Percentiles rank a stretch among this genome's conserved stretches.
Conservation (phyloP, 768 basidiomycete genomes). For the Russula emetica region DNA sequence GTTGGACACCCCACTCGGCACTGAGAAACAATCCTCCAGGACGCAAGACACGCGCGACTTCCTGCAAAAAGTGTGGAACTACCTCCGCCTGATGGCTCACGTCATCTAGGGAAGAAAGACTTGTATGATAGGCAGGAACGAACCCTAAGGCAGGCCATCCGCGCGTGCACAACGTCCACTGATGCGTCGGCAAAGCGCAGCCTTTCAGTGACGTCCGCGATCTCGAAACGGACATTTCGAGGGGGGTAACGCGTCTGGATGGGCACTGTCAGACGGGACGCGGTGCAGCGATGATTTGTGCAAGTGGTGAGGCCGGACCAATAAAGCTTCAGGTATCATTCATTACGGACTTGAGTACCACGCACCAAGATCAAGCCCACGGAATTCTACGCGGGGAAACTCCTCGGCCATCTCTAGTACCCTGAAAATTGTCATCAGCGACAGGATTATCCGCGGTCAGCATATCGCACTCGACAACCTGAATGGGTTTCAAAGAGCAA, state of each 20-base stretch:
- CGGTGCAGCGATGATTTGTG: background rate
- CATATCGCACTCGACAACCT: background rate
- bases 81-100: slow-evolving; percentile 46
- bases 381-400: slow-evolving; percentile 62
- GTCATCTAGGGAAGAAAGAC: slow-evolving; percentile 11
- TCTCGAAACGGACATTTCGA: slow-evolving; percentile 59
- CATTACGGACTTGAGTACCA: slow-evolving; percentile 19
- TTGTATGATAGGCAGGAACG: slow-evolving; percentile 31
- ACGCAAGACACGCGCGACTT: slow-evolving; percentile 60
- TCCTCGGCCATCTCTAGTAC: slow-evolving; percentile 65
- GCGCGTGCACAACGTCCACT: slow-evolving; percentile 68
- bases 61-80: slow-evolving; percentile 50
- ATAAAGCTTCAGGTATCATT: background rate
- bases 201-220: slow-evolving; percentile 52
- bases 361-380: slow-evolving; percentile 74
- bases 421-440: slow-evolving; percentile 41
- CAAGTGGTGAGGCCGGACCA: background rate
- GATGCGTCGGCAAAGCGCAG: slow-evolving; percentile 48
- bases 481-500: slow-evolving; percentile 27
- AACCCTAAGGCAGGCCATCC: slow-evolving; percentile 57
- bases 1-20: slow-evolving; percentile 52
- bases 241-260: slow-evolving; percentile 62
- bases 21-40: slow-evolving; percentile 69
- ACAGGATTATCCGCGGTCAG: background rate
- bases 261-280: slow-evolving; percentile 47